These are phyloP conservation scores for Fagus sylvatica DNA, from an alignment of 306 rosid genomes.

Conservation along the genomic window DNA sequence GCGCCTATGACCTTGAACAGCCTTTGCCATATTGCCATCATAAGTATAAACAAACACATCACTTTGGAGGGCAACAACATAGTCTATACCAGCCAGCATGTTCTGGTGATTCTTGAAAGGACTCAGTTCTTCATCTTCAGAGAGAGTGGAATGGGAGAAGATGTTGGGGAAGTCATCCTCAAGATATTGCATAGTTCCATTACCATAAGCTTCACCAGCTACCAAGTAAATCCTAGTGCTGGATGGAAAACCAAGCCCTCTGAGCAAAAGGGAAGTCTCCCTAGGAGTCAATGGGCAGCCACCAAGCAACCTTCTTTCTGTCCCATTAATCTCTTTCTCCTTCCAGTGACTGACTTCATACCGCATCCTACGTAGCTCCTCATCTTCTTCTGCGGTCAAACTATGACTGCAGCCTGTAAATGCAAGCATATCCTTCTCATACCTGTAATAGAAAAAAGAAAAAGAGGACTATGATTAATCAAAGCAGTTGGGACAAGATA, in stretches of 20 bases:
- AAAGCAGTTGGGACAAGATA: constrained; percentile 1
- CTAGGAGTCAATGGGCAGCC: constrained; percentile 95
- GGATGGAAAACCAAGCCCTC: constrained; percentile 80
- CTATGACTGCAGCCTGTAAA: constrained; percentile 96
- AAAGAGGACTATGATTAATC: constrained; percentile 6
- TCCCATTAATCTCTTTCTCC: constrained; percentile 94
- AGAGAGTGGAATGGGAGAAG: constrained; percentile 78
- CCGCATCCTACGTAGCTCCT: constrained; percentile 79
- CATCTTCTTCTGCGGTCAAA: constrained; percentile 81
- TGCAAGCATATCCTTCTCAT: constrained; percentile 99
- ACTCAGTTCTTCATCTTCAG: constrained; percentile 69
- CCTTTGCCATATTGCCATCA: constrained; percentile 99
- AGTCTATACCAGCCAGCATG: constrained; percentile 98
- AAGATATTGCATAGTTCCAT: constrained; percentile 85
- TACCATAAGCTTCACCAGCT: constrained; percentile 93
- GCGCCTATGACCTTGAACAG: constrained; percentile 97
- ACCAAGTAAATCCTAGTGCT: constrained; percentile 82
- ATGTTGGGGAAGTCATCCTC: constrained; percentile 76
- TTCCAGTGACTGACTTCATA: constrained; percentile 96
- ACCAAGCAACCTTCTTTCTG: constrained; percentile 92
- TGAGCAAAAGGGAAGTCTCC: constrained; percentile 89
- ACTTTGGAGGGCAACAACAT: constrained; percentile 90
- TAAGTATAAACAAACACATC: constrained; percentile 81
- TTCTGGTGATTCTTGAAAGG: constrained; percentile 85
- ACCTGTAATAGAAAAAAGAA: constrained; percentile 43